phyloP scores from a whole-genome alignment of 768 basidiomycete genomes.

The Pleurotus giganteus region DNA sequence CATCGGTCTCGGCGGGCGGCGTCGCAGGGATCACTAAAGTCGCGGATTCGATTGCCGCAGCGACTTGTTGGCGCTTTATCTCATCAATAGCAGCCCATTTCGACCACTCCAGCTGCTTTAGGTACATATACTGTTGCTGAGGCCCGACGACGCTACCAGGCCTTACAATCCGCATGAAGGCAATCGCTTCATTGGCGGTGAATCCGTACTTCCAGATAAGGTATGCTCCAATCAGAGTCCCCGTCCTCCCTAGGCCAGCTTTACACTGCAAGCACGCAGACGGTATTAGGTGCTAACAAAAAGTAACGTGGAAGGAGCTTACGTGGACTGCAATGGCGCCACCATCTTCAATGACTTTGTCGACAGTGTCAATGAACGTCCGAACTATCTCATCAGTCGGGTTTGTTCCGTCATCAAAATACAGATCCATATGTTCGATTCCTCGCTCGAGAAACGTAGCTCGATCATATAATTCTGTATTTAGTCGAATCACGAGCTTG shows the following conservation, averaged over 20 bases:
- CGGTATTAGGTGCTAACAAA: neutral
- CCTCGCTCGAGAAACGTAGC: constrained; percentile 79
- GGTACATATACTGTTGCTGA: constrained; percentile 93
- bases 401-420: constrained; percentile 98
- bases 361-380: constrained; percentile 84
- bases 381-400: constrained; percentile 94
- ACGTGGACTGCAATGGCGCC: constrained; percentile 90
- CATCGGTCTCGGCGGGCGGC: constrained; percentile 76
- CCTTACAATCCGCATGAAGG: constrained; percentile 96
- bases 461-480: constrained; percentile 89
- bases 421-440: constrained; percentile 87
- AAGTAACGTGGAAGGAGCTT: constrained; percentile 27
- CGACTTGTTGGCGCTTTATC: constrained; percentile 48
- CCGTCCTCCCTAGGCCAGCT: constrained; percentile 94
- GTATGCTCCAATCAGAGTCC: constrained; percentile 96
- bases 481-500: constrained; percentile 90
- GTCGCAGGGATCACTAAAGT: constrained; percentile 71
- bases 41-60: constrained; percentile 32
- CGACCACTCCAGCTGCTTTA: constrained; percentile 91
- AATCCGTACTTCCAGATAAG: constrained; percentile 99
- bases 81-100: constrained; percentile 93
- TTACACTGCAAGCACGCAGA: constrained; percentile 63
- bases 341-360: constrained; percentile 70
- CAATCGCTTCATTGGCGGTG: constrained; percentile 93
- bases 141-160: constrained; percentile 93